Evolutionary conservation across 2,329 filamentous ascomycete genomes (phyloP).

Genomic region (Fusarium kyushuense): DNA sequence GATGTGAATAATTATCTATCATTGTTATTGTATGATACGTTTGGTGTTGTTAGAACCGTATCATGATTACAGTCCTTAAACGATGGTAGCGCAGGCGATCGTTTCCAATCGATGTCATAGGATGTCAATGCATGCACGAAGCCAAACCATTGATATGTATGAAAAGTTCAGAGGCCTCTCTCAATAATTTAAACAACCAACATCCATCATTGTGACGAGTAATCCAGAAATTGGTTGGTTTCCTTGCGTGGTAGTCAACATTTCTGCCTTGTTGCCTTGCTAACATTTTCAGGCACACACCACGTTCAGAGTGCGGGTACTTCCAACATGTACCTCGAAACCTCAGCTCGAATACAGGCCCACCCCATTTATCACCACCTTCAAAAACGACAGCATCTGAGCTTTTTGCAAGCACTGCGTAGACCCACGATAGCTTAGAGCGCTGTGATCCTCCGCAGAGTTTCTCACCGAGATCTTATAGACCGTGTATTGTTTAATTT

Average conservation of each 20-base stretch:
- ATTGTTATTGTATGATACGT: not conserved
- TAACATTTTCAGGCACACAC: slow-evolving; percentile 46
- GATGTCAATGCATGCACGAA: not conserved
- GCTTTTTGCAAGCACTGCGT: slow-evolving; percentile 33
- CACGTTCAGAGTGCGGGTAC: slow-evolving; percentile 43
- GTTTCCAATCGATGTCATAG: slow-evolving; percentile 6
- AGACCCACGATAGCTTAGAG: slow-evolving; percentile 27
- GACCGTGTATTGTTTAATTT: not conserved
- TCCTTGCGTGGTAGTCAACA: not conserved
- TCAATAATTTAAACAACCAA: not conserved
- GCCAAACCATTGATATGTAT: not conserved
- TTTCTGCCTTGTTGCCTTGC: slow-evolving; percentile 53
- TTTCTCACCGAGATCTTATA: not conserved
- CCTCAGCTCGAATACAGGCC: slow-evolving; percentile 36
- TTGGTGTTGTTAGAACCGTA: slow-evolving; percentile 21
- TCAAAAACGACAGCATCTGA: slow-evolving; percentile 39
- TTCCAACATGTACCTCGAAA: slow-evolving; percentile 42
- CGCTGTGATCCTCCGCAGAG: not conserved
- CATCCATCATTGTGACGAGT: not conserved
- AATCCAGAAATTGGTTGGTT: not conserved
- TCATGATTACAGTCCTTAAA: slow-evolving; percentile 25
- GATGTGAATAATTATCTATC: not conserved
- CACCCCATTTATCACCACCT: slow-evolving; percentile 38
- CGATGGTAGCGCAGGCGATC: slow-evolving; percentile 27
- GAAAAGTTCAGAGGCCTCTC: not conserved